Evolutionary conservation across 495 filamentous ascomycete genomes (phyloP).

Genomic region (Xeromyces bisporus): DNA sequence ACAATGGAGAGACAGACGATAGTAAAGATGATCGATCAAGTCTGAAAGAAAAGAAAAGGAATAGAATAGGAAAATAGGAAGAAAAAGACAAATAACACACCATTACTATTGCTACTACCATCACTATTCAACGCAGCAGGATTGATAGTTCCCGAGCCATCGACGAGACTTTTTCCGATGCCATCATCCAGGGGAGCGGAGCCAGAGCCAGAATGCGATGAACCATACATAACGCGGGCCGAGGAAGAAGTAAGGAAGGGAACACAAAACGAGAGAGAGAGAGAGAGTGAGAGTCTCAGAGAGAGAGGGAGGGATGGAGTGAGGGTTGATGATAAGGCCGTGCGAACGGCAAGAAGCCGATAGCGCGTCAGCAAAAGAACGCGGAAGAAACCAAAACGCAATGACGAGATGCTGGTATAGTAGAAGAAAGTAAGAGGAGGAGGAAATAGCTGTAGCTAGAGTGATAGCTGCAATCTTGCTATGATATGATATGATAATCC

Average conservation of each 20-base stretch:
- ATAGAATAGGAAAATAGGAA: conserved; percentile 3
- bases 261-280: conserved; percentile 4
- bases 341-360: conserved; percentile 6
- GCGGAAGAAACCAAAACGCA: conserved; percentile 11
- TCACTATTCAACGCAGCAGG: conserved; percentile 53
- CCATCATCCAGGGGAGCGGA: conserved; percentile 43
- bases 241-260: conserved; percentile 17
- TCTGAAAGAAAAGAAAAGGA: no score
- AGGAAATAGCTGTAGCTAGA: conserved; percentile 11
- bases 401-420: conserved; percentile 5
- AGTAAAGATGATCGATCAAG: conserved; percentile 1
- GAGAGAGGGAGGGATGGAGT: not conserved
- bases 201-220: conserved; percentile 29
- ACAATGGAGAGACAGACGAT: conserved; percentile 3
- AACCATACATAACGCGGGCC: conserved; percentile 38
- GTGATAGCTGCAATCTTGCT: no score
- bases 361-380: conserved; percentile 22
- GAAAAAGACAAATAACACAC: not conserved
- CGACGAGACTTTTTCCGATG: conserved; percentile 43
- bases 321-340: conserved; percentile 6
- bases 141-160: conserved; percentile 67
- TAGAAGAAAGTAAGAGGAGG: conserved; percentile 12
- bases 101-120: conserved; percentile 24
- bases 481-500: no score
- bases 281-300: conserved; percentile 1